Base-by-base conservation (phyloP, 495 filamentous ascomycete species). In the Aspergillus olivimuriae region DNA sequence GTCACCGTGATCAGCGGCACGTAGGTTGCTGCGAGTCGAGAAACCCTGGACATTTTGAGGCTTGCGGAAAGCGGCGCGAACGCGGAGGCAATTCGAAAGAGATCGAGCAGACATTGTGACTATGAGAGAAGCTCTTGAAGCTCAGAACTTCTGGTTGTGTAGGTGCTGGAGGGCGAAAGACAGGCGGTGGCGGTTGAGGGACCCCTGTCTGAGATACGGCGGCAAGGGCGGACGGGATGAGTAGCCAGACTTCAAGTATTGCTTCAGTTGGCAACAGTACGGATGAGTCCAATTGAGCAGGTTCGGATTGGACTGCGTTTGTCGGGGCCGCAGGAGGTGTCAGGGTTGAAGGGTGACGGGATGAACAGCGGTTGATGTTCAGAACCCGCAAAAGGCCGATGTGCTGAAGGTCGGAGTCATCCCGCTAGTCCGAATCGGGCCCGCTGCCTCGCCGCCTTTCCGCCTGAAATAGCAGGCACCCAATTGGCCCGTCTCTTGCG, bases 1-100 rank as follows among this genome's bases (percentile, higher is more conserved):
- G 41, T 77, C 68, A 46, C 81, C 87, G 66, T 91, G 85, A 41
- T 70, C 70, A 23, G 70, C 69, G 33, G 60, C 58, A 49, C 60
- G 66, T 21, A 73, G 59, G 34, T 44, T 58, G 61, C 59, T 67
- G 35, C 63, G 59, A 31, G 67, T 73, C 7, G 69, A 70, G 53
- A 73, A 73, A 23, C 58, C 55, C 52, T 68, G 64, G 39, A 56
- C 38, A 37, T 55, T 66, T 55, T 67, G 68, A 31, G 67, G 55
- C 47, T 43, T 47, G 52, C 61, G 66, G 41, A 62, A 51, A 35
- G 68, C 47, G 52, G 62, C 62, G 56, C 67, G 66, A 51, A 67
- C 57, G 44, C 69, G 67, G 39, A 73, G 60, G 49, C 60, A 46
- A 39, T 69, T 55, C 47, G 69, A 64, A 52, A 69, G 51, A 48